Evolutionary conservation across 345 rosid genomes (phyloP), one percentile per base, ranked within the genome.

Genomic region (Turritis glabra): DNA sequence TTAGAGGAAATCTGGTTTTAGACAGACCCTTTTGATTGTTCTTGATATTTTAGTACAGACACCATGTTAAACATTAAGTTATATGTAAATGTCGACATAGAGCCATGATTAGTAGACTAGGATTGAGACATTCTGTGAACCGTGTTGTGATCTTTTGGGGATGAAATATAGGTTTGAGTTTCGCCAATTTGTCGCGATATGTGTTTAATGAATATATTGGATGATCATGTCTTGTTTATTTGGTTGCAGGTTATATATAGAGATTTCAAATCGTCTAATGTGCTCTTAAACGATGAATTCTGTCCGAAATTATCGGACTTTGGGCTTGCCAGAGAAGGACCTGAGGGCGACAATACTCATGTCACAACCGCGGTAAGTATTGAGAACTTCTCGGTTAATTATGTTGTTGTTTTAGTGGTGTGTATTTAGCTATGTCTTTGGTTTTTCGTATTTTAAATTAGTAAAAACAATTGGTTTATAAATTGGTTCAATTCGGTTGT

Each of bases 321-420:
- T 53, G 97, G 98, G 3, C 89, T 94, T 30, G 98, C 97, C 1
- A 83, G 98, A 85, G 97, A 88, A 73, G 98, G 98, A 7, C 98
- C 97, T 33, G 40, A 77, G 22, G 90, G 80, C 7, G 97, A 88
- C 63, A 80, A 52, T n/a, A 84, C 91, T 8, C 98, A 93, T 62
- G 97, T 91, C 72, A 91, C 98, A 23, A 91, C 97, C 17, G 90
- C 91, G 8, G 97, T 94, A 79, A 88, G 96, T 84, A 59, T 12
- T 38, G 23, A 57, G 17, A 33, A 37, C 40, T 43, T 33, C 68
- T 71, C 7, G 8, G 29, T 38, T 33, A 1, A 9, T 67, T n/a
- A 26, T 52, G 19, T 4, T 17, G 26, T 67, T 60, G 21, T 15
- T 60, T 43, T 21, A 7, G 27, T 64, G 17, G 27, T n/a, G 38